Percentiles rank a stretch among this genome's conserved stretches.
These are phyloP conservation scores for Monosiga brevicollis DNA, from an alignment of 78 protist genomes.

Conservation along the genomic window DNA sequence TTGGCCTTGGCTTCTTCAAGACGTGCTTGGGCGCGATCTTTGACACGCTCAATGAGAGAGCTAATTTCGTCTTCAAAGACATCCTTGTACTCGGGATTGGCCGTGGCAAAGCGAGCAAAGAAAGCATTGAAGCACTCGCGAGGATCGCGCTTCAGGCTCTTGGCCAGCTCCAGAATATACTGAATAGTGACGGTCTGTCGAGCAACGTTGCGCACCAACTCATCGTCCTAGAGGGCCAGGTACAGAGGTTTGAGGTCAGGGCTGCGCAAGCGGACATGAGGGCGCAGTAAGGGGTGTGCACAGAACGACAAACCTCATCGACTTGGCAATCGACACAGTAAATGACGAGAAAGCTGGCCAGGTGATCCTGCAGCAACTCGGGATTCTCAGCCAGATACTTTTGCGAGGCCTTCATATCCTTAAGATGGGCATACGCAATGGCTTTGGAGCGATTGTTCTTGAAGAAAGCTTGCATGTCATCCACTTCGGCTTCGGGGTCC, in stretches of 20 bases:
- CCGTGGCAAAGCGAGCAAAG: not conserved
- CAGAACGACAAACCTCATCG: constrained; percentile 2
- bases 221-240: not conserved
- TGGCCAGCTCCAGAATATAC: constrained; percentile 9
- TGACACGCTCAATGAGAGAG: constrained; percentile 14
- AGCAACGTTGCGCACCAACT: constrained; percentile 7
- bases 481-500: not conserved
- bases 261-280: not conserved
- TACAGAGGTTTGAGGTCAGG: not conserved
- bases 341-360: constrained; percentile 26
- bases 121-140: not conserved
- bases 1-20: not conserved
- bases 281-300: not conserved
- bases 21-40: constrained; percentile 11
- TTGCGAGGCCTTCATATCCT: constrained; percentile 1
- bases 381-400: constrained; percentile 6
- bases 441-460: not conserved
- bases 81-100: not conserved
- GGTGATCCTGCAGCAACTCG: constrained; percentile 7
- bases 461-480: not conserved
- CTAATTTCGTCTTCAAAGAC: constrained; percentile 12
- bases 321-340: constrained; percentile 11
- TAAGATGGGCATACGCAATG: not conserved
- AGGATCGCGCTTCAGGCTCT: constrained; percentile 1
- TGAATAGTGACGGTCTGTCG: constrained; percentile 7